A percentile compares a stretch with the other conserved stretches of the same genome.
Conservation (phyloP, 208 protist genomes). For the Angomonas desouzai region DNA sequence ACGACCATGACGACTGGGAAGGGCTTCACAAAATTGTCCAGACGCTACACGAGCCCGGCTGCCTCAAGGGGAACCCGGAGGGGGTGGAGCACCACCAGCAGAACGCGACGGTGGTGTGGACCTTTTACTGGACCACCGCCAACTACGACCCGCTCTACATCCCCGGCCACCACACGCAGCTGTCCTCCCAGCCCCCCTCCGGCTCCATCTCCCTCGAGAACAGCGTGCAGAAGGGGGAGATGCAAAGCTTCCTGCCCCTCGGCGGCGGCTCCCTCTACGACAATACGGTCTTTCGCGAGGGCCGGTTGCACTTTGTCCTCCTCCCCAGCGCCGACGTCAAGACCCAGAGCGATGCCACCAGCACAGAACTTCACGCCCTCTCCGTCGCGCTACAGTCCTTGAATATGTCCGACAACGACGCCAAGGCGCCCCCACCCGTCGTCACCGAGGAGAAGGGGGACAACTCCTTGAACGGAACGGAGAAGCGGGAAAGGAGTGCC, state of each 20-base stretch:
- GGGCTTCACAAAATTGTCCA: not conserved
- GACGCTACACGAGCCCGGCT: not conserved
- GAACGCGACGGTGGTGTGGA: constrained; percentile 10
- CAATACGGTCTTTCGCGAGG: constrained; percentile 3
- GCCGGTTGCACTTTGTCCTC: constrained; percentile 7
- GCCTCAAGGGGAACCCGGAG: constrained; percentile 1
- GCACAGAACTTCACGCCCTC: constrained; percentile 1
- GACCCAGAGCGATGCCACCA: not conserved
- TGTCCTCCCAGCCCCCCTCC: not conserved
- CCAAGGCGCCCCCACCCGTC: not conserved
- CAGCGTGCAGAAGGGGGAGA: not conserved
- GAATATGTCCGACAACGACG: not conserved
- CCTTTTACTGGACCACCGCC: constrained; percentile 10
- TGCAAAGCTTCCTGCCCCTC: not conserved
- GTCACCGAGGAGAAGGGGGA: not conserved
- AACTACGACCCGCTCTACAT: constrained; percentile 10
- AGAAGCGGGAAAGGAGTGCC: not conserved
- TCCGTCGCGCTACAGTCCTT: constrained; percentile 7
- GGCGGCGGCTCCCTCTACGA: not conserved
- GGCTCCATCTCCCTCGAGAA: not conserved
- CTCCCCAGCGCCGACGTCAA: constrained; percentile 8
- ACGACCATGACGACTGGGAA: not conserved
- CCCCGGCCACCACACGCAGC: not conserved
- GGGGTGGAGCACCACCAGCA: constrained; percentile 2
- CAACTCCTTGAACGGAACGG: not conserved